Base-by-base conservation (phyloP, 495 filamentous ascomycete species). In the Tuber aestivum region DNA sequence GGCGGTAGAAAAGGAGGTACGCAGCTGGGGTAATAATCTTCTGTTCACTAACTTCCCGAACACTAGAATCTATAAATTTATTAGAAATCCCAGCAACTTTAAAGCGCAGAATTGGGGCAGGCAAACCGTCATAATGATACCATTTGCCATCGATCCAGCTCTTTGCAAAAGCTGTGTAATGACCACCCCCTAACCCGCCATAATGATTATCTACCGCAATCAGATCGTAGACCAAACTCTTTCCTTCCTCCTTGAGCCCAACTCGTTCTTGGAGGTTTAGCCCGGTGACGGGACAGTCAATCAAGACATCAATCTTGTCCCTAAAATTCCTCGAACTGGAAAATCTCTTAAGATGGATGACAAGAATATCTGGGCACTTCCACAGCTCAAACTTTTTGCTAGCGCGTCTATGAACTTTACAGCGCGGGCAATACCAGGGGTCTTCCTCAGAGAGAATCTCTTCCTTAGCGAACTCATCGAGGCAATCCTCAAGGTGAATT, bases 331-430 rank as follows among this genome's bases (percentile, higher is more conserved):
- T 88, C 77, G 89, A 90, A 35, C 91, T 91, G 79, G 93, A 95
- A 81, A 99, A 99, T 27, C 95, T 89, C 87, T 99, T 99, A 8
- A 99, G 87, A 81, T 99, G 95, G 74, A 98, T 89, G 72, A 98
- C 91, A 21, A 99, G 87, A 72, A 98, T 95, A 83, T 99, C 95
- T 14, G 95, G 95, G 4, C 91, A 90, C 83, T 93, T 97, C 95
- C 95, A 99, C 5, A 99, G 87, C 82, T 98, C 93, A 42, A 99
- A 94, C 80, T 94, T 96, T 88, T 98, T 99, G 85, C 89, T 94
- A 32, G 96, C 95, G 38, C 93, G 90, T 16, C 92, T 90, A 80
- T 96, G 91, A 77, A 96, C 92, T 82, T 98, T 97, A 87, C 95
- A 99, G 69, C 93, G 89, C 74, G 93, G 94, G 78, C 95, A 99